Conservation (phyloP, 257 asterid species). For the Solanum tarijense region DNA sequence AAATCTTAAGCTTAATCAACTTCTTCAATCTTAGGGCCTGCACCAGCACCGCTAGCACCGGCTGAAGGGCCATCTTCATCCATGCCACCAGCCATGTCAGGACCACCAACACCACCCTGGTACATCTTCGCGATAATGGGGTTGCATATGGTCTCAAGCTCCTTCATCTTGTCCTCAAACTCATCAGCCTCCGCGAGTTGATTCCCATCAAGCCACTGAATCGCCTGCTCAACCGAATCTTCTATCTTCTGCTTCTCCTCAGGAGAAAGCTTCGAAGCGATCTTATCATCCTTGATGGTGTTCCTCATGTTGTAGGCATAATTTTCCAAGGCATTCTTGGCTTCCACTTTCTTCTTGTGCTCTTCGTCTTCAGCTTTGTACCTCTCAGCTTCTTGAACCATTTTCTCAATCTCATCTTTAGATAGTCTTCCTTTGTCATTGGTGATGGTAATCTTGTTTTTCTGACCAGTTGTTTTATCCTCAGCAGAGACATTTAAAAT, state of each 20-base stretch:
- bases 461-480: slow-evolving; percentile 29
- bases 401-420: slow-evolving; percentile 25
- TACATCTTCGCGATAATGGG: slow-evolving; percentile 30
- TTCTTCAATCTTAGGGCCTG: slow-evolving; percentile 32
- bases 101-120: slow-evolving; percentile 17
- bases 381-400: slow-evolving; percentile 29
- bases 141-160: slow-evolving; percentile 22
- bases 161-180: slow-evolving; percentile 29
- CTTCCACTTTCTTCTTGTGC: slow-evolving; percentile 23
- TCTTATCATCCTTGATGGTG: slow-evolving; percentile 31
- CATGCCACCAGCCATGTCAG: slow-evolving; percentile 18
- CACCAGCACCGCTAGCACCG: slow-evolving; percentile 9
- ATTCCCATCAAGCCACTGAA: slow-evolving; percentile 22
- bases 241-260: slow-evolving; percentile 25
- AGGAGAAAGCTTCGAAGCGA: slow-evolving; percentile 13
- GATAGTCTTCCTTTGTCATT: slow-evolving; percentile 26
- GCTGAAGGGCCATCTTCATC: slow-evolving; percentile 15
- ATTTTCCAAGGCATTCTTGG: slow-evolving; percentile 20
- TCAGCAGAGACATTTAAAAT: slow-evolving; percentile 27
- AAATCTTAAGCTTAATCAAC: slow-evolving; percentile 10
- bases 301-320: slow-evolving; percentile 33
- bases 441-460: slow-evolving; percentile 27
- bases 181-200: slow-evolving; percentile 27
- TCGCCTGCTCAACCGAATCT: slow-evolving; percentile 15
- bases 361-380: slow-evolving; percentile 27